Conservation (phyloP, 1,284 basidiomycete genomes). For the Papiliotrema terrestris region DNA sequence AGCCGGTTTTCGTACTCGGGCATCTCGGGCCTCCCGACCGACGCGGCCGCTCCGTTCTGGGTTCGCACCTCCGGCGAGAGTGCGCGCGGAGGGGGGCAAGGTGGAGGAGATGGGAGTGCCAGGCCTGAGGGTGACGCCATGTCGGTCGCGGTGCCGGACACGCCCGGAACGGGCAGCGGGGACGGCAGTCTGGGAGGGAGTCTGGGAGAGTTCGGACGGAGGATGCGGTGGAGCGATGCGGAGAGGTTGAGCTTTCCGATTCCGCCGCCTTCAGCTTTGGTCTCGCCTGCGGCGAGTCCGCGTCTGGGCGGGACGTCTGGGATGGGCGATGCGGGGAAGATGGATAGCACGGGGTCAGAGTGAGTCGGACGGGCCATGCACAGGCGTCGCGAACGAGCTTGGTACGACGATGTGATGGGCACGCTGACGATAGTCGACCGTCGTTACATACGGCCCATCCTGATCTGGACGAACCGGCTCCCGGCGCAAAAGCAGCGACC, state of each 20-base stretch:
- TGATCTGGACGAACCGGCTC: background rate
- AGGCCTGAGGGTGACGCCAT: background rate
- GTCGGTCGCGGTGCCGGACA: background rate
- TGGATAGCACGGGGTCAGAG: background rate
- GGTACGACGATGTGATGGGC: background rate
- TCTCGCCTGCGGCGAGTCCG: background rate
- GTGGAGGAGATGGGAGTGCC: too few relatives aligned
- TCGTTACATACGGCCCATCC: background rate
- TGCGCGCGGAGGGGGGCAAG: too few relatives aligned
- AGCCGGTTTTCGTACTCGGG: background rate
- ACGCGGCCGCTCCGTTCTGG: background rate
- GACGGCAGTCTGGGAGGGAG: background rate
- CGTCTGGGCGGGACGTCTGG: background rate
- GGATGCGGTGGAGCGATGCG: background rate
- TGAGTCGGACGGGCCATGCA: background rate
- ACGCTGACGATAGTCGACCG: background rate
- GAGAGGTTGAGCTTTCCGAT: slow-evolving; percentile 1
- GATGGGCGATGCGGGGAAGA: background rate
- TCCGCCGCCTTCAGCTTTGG: background rate
- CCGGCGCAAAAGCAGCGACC: background rate
- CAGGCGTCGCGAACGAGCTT: too few relatives aligned
- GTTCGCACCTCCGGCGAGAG: background rate
- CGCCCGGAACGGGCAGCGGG: background rate
- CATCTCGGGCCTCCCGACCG: background rate
- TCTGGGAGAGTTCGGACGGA: slow-evolving; percentile 3